These are phyloP conservation scores for Pichia inconspicua DNA, from an alignment of 1,139 yeast species.

Conservation along the genomic window DNA sequence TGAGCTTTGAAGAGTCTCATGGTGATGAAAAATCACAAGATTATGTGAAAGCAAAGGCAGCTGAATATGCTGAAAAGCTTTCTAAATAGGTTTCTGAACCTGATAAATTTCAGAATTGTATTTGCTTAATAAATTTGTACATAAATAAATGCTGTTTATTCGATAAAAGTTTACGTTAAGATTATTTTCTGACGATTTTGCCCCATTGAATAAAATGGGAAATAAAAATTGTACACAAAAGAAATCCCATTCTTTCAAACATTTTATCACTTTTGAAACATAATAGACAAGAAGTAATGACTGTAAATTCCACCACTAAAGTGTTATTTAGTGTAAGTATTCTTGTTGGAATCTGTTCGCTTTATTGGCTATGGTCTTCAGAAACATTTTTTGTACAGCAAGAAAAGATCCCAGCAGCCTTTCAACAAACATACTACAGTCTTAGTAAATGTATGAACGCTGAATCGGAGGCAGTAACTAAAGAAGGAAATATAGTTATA, in stretches of 20 bases:
- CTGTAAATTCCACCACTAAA: neutral
- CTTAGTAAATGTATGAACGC: constrained; percentile 3
- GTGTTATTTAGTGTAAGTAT: neutral
- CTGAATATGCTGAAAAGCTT: constrained; percentile 44
- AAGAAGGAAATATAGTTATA: neutral
- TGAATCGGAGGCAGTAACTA: neutral
- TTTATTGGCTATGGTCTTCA: neutral
- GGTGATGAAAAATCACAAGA: constrained; percentile 68
- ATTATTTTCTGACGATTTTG: neutral
- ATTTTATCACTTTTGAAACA: no score
- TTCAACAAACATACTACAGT: constrained; percentile 3
- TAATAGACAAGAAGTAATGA: no score
- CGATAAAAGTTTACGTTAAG: neutral
- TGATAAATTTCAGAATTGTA: neutral
- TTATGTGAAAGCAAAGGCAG: constrained; percentile 86
- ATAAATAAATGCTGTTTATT: neutral
- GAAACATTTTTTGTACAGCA: neutral
- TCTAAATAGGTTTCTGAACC: constrained; percentile 6
- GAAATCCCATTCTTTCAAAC: neutral
- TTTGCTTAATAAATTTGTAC: neutral
- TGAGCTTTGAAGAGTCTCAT: constrained; percentile 61
- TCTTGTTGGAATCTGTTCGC: neutral
- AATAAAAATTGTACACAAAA: neutral
- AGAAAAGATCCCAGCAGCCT: constrained; percentile 2
- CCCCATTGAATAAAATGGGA: neutral